phyloP scores from a whole-genome alignment of 148 eudicot genomes.

The Camellia lanceoleosa region DNA sequence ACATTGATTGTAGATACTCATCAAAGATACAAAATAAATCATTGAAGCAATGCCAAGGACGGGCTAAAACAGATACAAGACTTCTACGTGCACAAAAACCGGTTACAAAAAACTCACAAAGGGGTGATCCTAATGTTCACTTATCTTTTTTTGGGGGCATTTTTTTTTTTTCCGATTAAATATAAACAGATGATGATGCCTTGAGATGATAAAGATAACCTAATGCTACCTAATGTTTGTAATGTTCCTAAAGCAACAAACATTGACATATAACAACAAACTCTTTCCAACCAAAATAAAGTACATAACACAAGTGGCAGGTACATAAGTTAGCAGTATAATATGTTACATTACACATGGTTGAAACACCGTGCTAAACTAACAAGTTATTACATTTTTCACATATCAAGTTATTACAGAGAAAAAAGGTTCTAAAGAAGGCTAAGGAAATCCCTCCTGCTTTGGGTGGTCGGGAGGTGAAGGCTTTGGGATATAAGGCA shows the following conservation, averaged over 20 bases:
- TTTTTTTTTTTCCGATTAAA: no score
- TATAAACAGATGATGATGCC: neutral
- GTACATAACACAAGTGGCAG: neutral
- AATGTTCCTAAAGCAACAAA: neutral
- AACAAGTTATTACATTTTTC: conserved; percentile 6
- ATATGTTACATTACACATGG: neutral
- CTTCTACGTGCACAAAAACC: no score
- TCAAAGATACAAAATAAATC: neutral
- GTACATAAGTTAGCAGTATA: neutral
- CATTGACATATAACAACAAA: neutral
- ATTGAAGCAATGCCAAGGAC: neutral
- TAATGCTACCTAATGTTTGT: neutral
- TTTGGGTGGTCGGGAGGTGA: conserved; percentile 30
- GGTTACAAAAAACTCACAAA: no score
- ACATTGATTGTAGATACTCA: neutral
- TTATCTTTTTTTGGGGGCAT: no score
- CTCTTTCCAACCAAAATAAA: neutral
- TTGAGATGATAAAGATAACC: neutral
- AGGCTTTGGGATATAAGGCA: conserved; percentile 50
- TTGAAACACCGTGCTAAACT: neutral
- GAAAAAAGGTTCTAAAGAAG: neutral
- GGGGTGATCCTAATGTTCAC: no score
- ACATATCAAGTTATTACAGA: neutral
- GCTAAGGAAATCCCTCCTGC: conserved; percentile 16
- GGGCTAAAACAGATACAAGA: neutral